These are phyloP conservation scores for Mortierella sp. DNA, from an alignment of 371 early-diverging fungal species.

Conservation along the genomic window DNA sequence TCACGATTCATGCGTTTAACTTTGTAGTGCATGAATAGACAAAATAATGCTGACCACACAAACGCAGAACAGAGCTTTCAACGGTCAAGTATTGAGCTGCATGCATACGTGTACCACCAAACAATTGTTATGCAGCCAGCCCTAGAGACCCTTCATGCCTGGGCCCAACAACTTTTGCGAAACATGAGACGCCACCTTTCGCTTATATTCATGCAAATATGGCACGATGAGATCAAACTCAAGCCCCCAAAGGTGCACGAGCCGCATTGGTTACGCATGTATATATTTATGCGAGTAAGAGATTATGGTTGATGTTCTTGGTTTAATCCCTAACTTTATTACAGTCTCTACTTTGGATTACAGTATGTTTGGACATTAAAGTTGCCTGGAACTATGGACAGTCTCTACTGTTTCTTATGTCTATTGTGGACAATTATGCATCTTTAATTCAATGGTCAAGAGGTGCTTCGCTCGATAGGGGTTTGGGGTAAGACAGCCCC, in stretches of 20 bases:
- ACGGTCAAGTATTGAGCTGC: background rate
- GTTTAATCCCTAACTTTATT: background rate
- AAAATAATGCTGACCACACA: background rate
- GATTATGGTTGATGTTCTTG: background rate
- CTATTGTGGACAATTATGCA: constrained; percentile 1
- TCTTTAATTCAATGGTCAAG: background rate
- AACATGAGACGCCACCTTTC: background rate
- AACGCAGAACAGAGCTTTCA: background rate
- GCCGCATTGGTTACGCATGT: background rate
- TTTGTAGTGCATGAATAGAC: background rate
- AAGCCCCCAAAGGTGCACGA: background rate
- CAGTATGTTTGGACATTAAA: background rate
- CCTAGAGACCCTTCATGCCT: background rate
- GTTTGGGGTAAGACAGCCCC: background rate
- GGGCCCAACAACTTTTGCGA: background rate
- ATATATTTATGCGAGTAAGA: background rate
- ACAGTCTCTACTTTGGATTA: constrained; percentile 1
- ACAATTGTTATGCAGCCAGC: background rate
- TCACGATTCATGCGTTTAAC: background rate
- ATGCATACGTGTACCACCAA: constrained; percentile 1
- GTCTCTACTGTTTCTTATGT: background rate
- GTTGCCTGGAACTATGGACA: background rate
- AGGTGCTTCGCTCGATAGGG: background rate
- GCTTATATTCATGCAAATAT: constrained; percentile 2
- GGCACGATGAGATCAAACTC: background rate